Base-by-base conservation (phyloP, 192 early-diverging fungal genomes). In the Backusella tuberculispora region DNA sequence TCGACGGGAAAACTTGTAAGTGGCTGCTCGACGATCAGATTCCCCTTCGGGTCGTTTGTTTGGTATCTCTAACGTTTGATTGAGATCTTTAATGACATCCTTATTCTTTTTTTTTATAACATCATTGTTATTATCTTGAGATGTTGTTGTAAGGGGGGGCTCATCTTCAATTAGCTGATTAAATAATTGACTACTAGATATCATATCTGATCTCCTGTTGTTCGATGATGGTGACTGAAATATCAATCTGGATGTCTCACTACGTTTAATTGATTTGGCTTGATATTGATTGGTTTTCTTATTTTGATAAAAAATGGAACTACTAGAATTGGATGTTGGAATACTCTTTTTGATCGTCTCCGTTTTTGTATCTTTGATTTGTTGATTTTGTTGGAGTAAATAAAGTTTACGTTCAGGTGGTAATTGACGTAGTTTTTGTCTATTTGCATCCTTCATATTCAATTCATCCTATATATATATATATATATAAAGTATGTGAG, bases 381-480 rank as follows among this genome's bases (percentile, higher is more conserved):
- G 76, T n/a, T 78, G 76, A 37, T 83, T 85, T 65, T 81, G 82
- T 9, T 80, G 56, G n/a, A 86, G 72, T 0, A 84, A 48, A 19
- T 75, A 77, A 0, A 74, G 50, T 46, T 82, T 80, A 56, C 81
- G 81, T 48, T 82, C 81, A 6, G 71, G 72, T 2, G 80, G 66
- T 5, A 86, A 69, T 38, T 83, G 76, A 47, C 78, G 81, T 66
- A 82, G 75, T 21, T 76, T 80, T n/a, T 78, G 77, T 42, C 80
- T 74, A 8, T 82, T 64, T 13, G 37, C 71, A 29, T 82, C 79
- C 47, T 83, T 86, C 74, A 83, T 86, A 42, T 84, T 80, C n/a
- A 86, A 74, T 40, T 86, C 81, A 43, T 78, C 80, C 85, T 85
- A 37, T n/a, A n/a, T n/a, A n/a, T n/a, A n/a, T n/a, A n/a, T n/a